Percentiles rank a stretch among this genome's conserved stretches.
phyloP scores from a whole-genome alignment of 805 yeast species.

The Suhomyces vadensis region DNA sequence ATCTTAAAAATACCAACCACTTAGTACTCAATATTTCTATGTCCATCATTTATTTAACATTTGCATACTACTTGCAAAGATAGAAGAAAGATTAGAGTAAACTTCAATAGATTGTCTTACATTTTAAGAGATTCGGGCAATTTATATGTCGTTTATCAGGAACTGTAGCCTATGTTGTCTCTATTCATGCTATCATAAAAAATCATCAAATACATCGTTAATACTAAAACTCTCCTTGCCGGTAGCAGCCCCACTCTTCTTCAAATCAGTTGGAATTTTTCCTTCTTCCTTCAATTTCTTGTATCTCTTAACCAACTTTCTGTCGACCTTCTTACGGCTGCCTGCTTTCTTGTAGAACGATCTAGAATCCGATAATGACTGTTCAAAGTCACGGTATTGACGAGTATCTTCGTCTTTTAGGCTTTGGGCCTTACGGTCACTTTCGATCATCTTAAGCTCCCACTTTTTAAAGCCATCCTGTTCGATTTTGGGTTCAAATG shows the following conservation, averaged over 20 bases:
- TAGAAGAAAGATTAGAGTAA: too few species aligned
- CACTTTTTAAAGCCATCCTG: constrained; percentile 35
- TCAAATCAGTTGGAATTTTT: constrained; percentile 18
- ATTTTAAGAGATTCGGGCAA: too few species aligned
- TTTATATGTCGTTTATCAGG: too few species aligned
- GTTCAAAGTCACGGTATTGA: constrained; percentile 23
- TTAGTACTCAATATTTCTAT: too few species aligned
- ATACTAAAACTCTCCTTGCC: constrained; percentile 2
- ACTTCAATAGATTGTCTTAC: too few species aligned
- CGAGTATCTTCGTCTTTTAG: constrained; percentile 22
- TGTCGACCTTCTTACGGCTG: constrained; percentile 35
- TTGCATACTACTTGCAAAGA: too few species aligned
- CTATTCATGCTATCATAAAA: constrained; percentile 2
- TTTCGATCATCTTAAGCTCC: constrained; percentile 31
- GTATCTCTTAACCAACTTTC: constrained; percentile 35
- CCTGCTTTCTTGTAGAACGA: constrained; percentile 29
- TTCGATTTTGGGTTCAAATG: constrained; percentile 28
- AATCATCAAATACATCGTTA: constrained; percentile 4
- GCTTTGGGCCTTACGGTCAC: constrained; percentile 20
- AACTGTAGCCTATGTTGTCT: background rate
- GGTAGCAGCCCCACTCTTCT: constrained; percentile 3
- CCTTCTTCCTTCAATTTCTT: constrained; percentile 31
- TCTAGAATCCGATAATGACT: constrained; percentile 21
- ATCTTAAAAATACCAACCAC: too few species aligned
- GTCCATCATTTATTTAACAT: too few species aligned